Evolutionary conservation across 208 protist species (phyloP), one percentile per base, ranked within the genome.

Genomic region (Zelonia costaricensis): DNA sequence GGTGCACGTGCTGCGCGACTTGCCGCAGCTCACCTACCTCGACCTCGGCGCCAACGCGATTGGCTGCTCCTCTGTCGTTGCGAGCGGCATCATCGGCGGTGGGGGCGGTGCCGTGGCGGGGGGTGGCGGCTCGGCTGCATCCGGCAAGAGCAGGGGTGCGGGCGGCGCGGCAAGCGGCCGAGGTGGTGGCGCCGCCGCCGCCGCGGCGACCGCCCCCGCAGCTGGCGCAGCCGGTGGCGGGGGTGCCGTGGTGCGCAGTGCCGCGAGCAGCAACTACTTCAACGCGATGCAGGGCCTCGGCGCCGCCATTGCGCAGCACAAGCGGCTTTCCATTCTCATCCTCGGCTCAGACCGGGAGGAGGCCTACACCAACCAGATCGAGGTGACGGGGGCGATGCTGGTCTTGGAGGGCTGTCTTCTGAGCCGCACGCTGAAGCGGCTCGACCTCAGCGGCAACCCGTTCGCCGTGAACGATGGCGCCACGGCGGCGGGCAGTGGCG

Each of bases 41-140:
- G 84, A 95, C 58, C 58, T 97, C 30, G 88, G 88, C 10, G 86
- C 80, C 1, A 97, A 95, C 44, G 91, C 88, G 53, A 88, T 97
- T 47, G 73, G 63, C 20, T 62, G 43, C 40, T 42, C 54, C 23
- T 59, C 64, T 27, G 46, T 42, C 18, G 38, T 36, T n/a, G 13
- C 44, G 13, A 31, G 56, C 33, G 20, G 38, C 8, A 44, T 49
- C 39, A 35, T 27, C 18, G 35, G 44, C 8, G 53, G 40, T 30
- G 33, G 7, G 4, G 53, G 52, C 20, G 43, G 52, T 5, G 22
- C 28, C 20, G 8, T 16, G 4, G 15, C 30, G 48, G 23, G 55
- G 18, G 25, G 3, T 27, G 39, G 25, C n/a, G n/a, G n/a, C n/a
- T n/a, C n/a, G n/a, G n/a, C n/a, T n/a, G n/a, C n/a, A n/a, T 23